A percentile compares a stretch with the other conserved stretches of the same genome.
Evolutionary conservation across 73 alveolate species (phyloP).

Genomic region (Strombidium stylifer): DNA sequence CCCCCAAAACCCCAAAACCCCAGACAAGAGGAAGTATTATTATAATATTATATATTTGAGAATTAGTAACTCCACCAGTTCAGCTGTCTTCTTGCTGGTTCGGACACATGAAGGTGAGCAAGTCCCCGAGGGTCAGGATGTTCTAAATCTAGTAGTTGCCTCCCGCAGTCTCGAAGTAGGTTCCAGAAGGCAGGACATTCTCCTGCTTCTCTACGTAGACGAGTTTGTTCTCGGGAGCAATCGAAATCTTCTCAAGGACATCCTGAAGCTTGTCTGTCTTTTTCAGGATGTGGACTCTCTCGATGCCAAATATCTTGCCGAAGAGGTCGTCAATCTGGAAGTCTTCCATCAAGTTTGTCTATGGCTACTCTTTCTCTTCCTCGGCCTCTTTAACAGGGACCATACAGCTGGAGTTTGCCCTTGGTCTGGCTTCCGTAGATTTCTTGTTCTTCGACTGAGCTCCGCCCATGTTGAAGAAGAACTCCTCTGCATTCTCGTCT

Average conservation of each 20-base stretch:
- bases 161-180: too few species aligned
- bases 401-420: too few species aligned
- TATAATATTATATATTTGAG: too few species aligned
- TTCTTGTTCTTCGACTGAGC: not conserved
- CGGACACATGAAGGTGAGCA: too few species aligned
- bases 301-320: conserved; percentile 40
- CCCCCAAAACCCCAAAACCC: conserved; percentile 5
- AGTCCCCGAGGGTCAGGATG: too few species aligned
- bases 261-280: conserved; percentile 27
- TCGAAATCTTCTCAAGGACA: conserved; percentile 17
- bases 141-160: too few species aligned
- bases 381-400: too few species aligned
- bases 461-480: not conserved
- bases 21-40: not conserved
- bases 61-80: too few species aligned
- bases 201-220: conserved; percentile 6
- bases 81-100: too few species aligned
- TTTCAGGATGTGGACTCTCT: conserved; percentile 25
- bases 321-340: conserved; percentile 34
- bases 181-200: too few species aligned
- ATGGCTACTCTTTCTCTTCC: not conserved
- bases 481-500: conserved; percentile 18
- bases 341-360: not conserved
- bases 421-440: not conserved
- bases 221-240: conserved; percentile 42